Conservation (phyloP, 2,329 filamentous ascomycete genomes). For the Davidsoniella eucalypti region DNA sequence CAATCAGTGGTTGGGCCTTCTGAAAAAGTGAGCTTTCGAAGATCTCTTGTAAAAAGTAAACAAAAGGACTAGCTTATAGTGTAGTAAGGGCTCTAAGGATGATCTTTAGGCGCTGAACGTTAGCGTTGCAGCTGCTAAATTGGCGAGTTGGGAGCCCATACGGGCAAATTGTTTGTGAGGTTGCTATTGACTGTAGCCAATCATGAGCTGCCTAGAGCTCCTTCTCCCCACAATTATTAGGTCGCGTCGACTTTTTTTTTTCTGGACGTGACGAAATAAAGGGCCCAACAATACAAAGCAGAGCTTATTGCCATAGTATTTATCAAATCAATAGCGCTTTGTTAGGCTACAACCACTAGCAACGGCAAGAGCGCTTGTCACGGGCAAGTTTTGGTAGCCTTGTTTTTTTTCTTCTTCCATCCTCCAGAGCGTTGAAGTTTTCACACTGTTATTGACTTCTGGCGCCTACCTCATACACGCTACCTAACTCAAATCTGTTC, state of each 20-base stretch:
- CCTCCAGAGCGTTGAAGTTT: too few species aligned
- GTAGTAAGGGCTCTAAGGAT: too few species aligned
- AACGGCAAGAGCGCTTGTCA: too few species aligned
- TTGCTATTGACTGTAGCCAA: not conserved
- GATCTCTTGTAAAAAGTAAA: not conserved
- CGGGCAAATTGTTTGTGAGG: too few species aligned
- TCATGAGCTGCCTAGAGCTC: not conserved
- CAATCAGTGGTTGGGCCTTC: not conserved
- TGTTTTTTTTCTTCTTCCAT: too few species aligned
- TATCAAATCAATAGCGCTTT: not conserved
- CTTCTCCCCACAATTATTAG: not conserved
- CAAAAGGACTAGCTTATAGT: not conserved
- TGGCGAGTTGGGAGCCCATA: too few species aligned
- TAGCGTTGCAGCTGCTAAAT: too few species aligned
- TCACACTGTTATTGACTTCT: not conserved
- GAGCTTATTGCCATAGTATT: not conserved
- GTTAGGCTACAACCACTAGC: not conserved
- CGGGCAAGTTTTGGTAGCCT: too few species aligned
- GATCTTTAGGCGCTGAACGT: too few species aligned
- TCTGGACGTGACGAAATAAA: conserved; percentile 9
- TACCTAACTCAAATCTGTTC: too few species aligned
- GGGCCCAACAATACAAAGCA: not conserved
- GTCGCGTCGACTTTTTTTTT: not conserved
- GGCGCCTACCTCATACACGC: not conserved
- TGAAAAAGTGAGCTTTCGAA: not conserved